Evolutionary conservation across 1,139 yeast species (phyloP).

Genomic region (Hyphopichia khmerensis): DNA sequence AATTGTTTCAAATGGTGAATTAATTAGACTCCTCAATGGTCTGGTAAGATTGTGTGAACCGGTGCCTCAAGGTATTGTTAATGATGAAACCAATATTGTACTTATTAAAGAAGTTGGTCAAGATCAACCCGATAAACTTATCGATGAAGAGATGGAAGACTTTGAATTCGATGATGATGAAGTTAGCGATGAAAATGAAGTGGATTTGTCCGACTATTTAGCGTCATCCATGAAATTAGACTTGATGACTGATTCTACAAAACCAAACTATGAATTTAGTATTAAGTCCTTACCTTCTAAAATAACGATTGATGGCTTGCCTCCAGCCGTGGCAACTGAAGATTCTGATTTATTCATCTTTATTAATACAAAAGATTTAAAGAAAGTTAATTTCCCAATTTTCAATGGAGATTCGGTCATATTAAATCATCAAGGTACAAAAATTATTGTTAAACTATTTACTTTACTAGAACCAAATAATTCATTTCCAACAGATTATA

Average conservation of each 20-base stretch:
- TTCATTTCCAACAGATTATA: conserved; percentile 29
- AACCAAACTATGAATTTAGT: conserved; percentile 11
- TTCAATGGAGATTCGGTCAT: conserved; percentile 69
- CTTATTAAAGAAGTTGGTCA: conserved; percentile 41
- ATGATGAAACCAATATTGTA: conserved; percentile 46
- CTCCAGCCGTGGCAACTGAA: conserved; percentile 33
- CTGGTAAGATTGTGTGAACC: conserved; percentile 67
- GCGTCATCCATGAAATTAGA: conserved; percentile 30
- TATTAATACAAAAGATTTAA: conserved; percentile 51
- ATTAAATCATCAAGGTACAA: conserved; percentile 21
- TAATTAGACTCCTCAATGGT: conserved; percentile 46
- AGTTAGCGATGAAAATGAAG: conserved; percentile 11
- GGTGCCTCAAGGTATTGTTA: conserved; percentile 61
- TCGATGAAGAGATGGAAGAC: conserved; percentile 5
- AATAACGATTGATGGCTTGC: conserved; percentile 23
- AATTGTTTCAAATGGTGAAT: conserved; percentile 33
- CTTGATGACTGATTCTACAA: not conserved
- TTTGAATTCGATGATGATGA: conserved; percentile 9
- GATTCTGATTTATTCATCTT: conserved; percentile 51
- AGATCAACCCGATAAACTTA: conserved; percentile 4
- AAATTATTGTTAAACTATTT: conserved; percentile 47
- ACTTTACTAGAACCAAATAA: conserved; percentile 66
- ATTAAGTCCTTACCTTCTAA: conserved; percentile 32
- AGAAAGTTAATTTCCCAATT: conserved; percentile 52
- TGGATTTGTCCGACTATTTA: conserved; percentile 39